Conservation (phyloP, 2,329 filamentous ascomycete species). For the Penicillium paneum region DNA sequence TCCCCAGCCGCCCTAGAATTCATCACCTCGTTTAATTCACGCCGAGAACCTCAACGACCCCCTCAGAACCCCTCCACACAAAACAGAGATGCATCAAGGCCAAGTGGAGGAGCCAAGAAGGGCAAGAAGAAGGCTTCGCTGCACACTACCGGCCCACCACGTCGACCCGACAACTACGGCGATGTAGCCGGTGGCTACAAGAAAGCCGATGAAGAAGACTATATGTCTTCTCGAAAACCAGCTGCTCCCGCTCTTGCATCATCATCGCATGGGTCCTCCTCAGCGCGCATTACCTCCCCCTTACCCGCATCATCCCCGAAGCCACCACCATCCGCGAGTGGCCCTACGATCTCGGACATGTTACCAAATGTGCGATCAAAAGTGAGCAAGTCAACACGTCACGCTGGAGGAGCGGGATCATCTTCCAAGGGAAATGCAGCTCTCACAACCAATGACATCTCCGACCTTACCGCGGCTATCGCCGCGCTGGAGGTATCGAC, state of each 20-base stretch:
- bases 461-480: constrained; percentile 71
- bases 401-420: constrained; percentile 61
- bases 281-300: constrained; percentile 46
- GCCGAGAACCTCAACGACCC: constrained; percentile 42
- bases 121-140: constrained; percentile 59
- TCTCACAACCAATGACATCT: constrained; percentile 49
- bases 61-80: constrained; percentile 6
- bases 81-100: constrained; percentile 1
- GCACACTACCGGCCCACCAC: constrained; percentile 59
- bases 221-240: constrained; percentile 57
- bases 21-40: constrained; percentile 71
- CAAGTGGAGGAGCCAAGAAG: constrained; percentile 27
- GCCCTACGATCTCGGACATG: constrained; percentile 76
- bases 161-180: constrained; percentile 62
- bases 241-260: constrained; percentile 39
- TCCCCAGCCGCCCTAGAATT: constrained; percentile 71
- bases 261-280: constrained; percentile 41
- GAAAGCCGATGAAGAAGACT: constrained; percentile 70
- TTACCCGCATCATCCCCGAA: constrained; percentile 35
- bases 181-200: constrained; percentile 67
- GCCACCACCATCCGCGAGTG: constrained; percentile 65
- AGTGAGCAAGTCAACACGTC: constrained; percentile 64
- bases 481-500: constrained; percentile 86
- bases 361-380: constrained; percentile 59
- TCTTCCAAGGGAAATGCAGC: constrained; percentile 53